Evolutionary conservation across 345 rosid genomes (phyloP).

Genomic region (Viola odorata): DNA sequence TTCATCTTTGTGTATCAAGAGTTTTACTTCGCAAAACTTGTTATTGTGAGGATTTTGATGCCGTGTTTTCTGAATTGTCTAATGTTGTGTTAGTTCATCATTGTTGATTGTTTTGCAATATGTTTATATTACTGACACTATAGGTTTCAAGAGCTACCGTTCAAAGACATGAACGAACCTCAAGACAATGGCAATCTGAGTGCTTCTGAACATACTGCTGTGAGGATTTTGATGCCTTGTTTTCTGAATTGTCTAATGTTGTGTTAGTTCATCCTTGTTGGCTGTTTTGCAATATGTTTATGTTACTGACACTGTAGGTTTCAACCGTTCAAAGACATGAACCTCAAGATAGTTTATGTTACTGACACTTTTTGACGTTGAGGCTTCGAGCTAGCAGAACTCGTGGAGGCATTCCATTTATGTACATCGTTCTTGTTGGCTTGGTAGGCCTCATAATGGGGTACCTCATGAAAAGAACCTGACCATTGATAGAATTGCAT

Average conservation of each 20-base stretch:
- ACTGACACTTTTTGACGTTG: too few relatives aligned
- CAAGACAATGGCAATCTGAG: constrained; percentile 42
- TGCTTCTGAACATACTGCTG: constrained; percentile 48
- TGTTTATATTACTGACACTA: constrained; percentile 4
- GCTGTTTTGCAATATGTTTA: constrained; percentile 4
- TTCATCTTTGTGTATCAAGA: too few relatives aligned
- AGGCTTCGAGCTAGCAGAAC: constrained; percentile 42
- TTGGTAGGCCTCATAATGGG: constrained; percentile 67
- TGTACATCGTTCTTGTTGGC: constrained; percentile 57
- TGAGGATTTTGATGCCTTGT: constrained; percentile 30
- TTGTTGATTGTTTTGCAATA: constrained; percentile 12
- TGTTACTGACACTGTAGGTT: constrained; percentile 39
- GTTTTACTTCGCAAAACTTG: too few relatives aligned
- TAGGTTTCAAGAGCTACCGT: constrained; percentile 47
- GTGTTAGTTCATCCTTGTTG: neutral
- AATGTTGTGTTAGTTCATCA: neutral
- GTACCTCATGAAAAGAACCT: constrained; percentile 60
- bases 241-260: constrained; percentile 2
- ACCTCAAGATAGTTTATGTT: constrained; percentile 42
- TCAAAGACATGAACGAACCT: constrained; percentile 32
- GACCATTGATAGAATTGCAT: constrained; percentile 15
- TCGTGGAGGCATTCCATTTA: constrained; percentile 36
- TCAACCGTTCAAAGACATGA: constrained; percentile 43
- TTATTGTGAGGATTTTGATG: constrained; percentile 41
- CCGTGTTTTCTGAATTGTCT: constrained; percentile 4